Evolutionary conservation across 352 stramenopile species (phyloP).

Genomic region (Phytophthora constricta): DNA sequence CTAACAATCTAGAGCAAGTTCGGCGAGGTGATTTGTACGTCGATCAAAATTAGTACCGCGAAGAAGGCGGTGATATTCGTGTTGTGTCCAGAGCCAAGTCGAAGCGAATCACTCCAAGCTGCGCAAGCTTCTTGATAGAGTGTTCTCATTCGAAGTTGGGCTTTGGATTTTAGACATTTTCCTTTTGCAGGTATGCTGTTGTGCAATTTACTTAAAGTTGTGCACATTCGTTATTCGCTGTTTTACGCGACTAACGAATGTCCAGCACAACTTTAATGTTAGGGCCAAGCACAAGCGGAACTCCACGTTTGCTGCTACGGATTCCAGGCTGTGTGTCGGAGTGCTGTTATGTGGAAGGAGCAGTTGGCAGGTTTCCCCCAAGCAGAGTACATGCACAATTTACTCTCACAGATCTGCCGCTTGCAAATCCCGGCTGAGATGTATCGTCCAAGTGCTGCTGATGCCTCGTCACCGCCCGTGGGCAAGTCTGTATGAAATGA

Average conservation of each 20-base stretch:
- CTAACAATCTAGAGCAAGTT: conserved; percentile 5
- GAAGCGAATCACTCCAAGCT: conserved; percentile 19
- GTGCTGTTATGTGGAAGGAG: not conserved
- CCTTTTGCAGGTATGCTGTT: not conserved
- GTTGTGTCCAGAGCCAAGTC: conserved; percentile 13
- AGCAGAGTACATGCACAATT: not conserved
- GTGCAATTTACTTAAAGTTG: not conserved
- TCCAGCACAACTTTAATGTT: not conserved
- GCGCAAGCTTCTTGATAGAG: conserved; percentile 9
- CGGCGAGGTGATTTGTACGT: not conserved
- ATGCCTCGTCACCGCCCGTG: not conserved
- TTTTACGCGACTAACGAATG: not conserved
- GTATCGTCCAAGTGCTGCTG: not conserved
- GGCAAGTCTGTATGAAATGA: conserved; percentile 3
- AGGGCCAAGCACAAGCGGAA: conserved; percentile 3
- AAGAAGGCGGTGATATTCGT: not conserved
- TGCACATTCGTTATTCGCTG: no score
- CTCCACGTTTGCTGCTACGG: not conserved
- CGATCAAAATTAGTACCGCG: no score
- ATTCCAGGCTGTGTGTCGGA: conserved; percentile 6
- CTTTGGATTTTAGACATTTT: not conserved
- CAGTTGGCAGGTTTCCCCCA: not conserved
- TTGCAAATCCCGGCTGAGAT: not conserved
- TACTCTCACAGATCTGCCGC: not conserved
- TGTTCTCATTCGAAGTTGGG: conserved; percentile 10